Evolutionary conservation across 345 rosid genomes (phyloP), one percentile per base, ranked within the genome.

Genomic region (Aegle marmelos): DNA sequence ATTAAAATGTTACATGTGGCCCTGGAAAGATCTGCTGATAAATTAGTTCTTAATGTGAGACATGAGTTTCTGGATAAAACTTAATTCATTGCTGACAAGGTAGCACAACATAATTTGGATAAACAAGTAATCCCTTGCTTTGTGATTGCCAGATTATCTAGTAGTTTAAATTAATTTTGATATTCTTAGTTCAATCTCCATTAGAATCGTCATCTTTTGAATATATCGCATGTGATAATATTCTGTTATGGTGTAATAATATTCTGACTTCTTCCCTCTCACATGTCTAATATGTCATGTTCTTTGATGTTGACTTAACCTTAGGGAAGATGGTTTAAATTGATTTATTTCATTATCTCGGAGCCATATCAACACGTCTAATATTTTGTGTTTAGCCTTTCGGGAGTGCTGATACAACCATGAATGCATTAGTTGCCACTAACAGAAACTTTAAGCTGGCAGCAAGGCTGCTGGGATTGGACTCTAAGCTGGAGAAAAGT

Each of bases 401-500:
- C 50, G 70, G 57, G 58, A 81, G 74, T 72, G 54, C 7, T 45
- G 78, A 82, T 72, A 77, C 72, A 81, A 80, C 80, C 76, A 96
- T 96, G 99, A 96, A 96, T 81, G 99, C 99, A 17, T 80, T 96
- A 85, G 98, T 82, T 33, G 99, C 99, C 65, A 96, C 99, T 33
- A 96, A 92, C 88, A 90, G 99, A 79, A 96, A 96, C 88, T 96
- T 96, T 78, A 94, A 85, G 88, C 88, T 87, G 3, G 99, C 99
- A 68, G 85, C 98, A 59, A 84, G 89, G 90, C 98, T 94, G 82
- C 84, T 96, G 82, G 92, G 98, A 50, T 81, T 96, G 79, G 99
- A 96, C 87, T 94, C 99, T 39, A 96, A 91, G 90, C 98, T 96
- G 50, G 98, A 94, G 91, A 94, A 82, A 79, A 90, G 98, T 83